Conservation (phyloP, 2,329 filamentous ascomycete species). For the Colletotrichum acutatum region DNA sequence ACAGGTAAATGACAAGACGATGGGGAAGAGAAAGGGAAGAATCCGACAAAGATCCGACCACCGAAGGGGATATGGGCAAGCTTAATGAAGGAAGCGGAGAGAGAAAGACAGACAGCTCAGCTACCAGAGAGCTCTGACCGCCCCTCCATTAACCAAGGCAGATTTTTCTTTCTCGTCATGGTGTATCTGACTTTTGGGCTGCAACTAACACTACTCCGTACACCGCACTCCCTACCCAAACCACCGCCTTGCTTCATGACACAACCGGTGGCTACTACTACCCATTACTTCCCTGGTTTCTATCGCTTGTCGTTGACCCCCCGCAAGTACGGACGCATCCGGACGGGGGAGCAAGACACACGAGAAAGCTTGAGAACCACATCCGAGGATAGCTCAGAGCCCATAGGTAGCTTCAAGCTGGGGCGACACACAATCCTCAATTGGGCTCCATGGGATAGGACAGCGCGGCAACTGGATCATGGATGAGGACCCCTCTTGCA, state of each 20-base stretch:
- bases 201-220: neutral
- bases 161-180: constrained; percentile 14
- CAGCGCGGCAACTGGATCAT: neutral
- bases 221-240: neutral
- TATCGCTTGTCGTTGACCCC: neutral
- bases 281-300: constrained; percentile 4
- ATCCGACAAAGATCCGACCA: neutral
- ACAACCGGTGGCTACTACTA: neutral
- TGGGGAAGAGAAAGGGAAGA: neutral
- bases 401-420: neutral
- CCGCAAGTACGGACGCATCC: constrained; percentile 6
- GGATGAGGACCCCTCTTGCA: constrained; percentile 21
- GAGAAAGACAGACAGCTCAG: neutral
- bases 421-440: neutral
- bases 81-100: constrained; percentile 7
- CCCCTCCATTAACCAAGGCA: constrained; percentile 25
- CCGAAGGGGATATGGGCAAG: constrained; percentile 4
- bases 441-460: constrained; percentile 16
- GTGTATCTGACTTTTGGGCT: constrained; percentile 19
- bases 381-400: neutral
- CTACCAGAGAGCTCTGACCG: constrained; percentile 22
- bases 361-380: neutral
- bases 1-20: neutral
- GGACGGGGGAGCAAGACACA: constrained; percentile 3
- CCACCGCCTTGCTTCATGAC: neutral